Conservation (phyloP, 1,139 yeast genomes). For the Zygotorulaspora mrakii region DNA sequence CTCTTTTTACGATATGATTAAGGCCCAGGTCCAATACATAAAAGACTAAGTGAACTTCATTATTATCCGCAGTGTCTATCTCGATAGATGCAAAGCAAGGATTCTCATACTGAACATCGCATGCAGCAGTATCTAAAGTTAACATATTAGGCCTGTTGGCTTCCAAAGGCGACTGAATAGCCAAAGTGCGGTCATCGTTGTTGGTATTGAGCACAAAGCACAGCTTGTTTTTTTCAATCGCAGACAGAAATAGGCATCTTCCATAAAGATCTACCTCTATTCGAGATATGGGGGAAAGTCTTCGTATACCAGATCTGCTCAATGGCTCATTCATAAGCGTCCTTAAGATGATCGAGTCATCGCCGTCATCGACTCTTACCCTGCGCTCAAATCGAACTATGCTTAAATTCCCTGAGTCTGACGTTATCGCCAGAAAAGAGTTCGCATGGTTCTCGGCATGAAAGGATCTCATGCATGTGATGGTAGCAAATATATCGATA, state of each 20-base stretch:
- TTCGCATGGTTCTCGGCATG: slow-evolving; percentile 50
- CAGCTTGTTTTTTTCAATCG: slow-evolving; percentile 69
- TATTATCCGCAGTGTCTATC: slow-evolving; percentile 40
- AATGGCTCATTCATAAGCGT: slow-evolving; percentile 62
- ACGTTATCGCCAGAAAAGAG: slow-evolving; percentile 63
- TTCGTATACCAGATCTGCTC: slow-evolving; percentile 69
- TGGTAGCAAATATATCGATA: slow-evolving; percentile 56
- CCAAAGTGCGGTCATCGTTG: slow-evolving; percentile 41
- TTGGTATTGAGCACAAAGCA: slow-evolving; percentile 49
- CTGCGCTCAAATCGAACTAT: slow-evolving; percentile 46
- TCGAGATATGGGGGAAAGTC: slow-evolving; percentile 74
- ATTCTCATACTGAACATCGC: slow-evolving; percentile 76
- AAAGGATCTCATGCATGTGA: slow-evolving; percentile 52
- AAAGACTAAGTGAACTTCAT: slow-evolving; percentile 46
- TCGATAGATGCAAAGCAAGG: slow-evolving; percentile 84
- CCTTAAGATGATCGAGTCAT: slow-evolving; percentile 42
- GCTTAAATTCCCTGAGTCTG: slow-evolving; percentile 76
- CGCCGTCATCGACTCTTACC: slow-evolving; percentile 26
- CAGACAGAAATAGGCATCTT: slow-evolving; percentile 66
- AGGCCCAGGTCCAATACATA: slow-evolving; percentile 86
- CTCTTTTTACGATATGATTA: slow-evolving; percentile 61
- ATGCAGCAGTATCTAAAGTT: slow-evolving; percentile 54
- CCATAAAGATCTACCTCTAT: slow-evolving; percentile 70
- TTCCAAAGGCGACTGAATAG: slow-evolving; percentile 72
- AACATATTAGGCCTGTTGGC: slow-evolving; percentile 50